These are phyloP conservation scores for Neurospora intermedia DNA, from an alignment of 495 filamentous ascomycete genomes.

Conservation along the genomic window DNA sequence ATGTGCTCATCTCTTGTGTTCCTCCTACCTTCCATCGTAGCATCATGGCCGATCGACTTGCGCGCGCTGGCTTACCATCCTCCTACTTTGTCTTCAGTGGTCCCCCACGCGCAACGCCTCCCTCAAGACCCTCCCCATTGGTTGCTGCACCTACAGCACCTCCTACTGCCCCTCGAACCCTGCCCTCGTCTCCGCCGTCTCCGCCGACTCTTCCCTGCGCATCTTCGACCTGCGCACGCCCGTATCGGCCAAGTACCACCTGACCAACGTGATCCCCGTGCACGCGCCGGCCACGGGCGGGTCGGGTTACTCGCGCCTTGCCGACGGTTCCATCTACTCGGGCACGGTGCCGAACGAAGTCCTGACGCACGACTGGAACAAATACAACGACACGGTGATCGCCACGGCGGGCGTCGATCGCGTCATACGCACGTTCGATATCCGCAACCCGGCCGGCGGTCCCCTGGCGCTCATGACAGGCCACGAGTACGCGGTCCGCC, in stretches of 20 bases:
- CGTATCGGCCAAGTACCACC: slow-evolving; percentile 69
- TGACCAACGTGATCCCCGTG: slow-evolving; percentile 64
- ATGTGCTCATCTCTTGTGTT: slow-evolving; percentile 10
- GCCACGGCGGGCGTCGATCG: slow-evolving; percentile 88
- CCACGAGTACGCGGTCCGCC: slow-evolving; percentile 83
- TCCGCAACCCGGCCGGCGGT: slow-evolving; percentile 59
- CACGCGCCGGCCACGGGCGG: slow-evolving; percentile 42
- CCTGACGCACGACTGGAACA: slow-evolving; percentile 98
- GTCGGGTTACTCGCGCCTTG: slow-evolving; percentile 21
- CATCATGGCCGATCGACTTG: neutral
- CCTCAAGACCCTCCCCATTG: slow-evolving; percentile 73
- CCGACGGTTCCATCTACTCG: slow-evolving; percentile 22
- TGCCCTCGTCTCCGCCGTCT: slow-evolving; percentile 67
- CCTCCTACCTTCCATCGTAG: neutral
- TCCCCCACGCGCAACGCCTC: slow-evolving; percentile 60
- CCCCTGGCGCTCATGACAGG: slow-evolving; percentile 63
- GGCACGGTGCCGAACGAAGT: slow-evolving; percentile 49
- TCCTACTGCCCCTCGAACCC: slow-evolving; percentile 72
- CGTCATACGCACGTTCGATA: slow-evolving; percentile 77
- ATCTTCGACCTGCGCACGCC: slow-evolving; percentile 86
- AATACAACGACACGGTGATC: slow-evolving; percentile 73
- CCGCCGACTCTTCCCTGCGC: slow-evolving; percentile 74
- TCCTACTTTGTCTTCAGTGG: slow-evolving; percentile 42
- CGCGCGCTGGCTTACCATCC: neutral
- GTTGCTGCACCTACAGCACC: slow-evolving; percentile 83